Base-by-base conservation (phyloP, 768 basidiomycete species). In the Collybia mongolica region DNA sequence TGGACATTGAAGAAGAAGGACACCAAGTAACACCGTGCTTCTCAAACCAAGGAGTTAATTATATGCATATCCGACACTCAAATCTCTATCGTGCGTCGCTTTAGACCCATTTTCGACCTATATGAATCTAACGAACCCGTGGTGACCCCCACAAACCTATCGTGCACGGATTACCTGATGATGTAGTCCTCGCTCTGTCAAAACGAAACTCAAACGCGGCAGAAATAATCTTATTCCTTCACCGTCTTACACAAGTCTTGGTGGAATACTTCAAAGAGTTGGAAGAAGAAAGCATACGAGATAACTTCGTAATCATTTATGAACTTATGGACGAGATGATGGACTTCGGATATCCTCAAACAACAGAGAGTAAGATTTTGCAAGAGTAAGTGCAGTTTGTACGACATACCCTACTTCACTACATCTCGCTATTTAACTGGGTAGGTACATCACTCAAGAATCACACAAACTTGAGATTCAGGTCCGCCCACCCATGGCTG, bases 261-360 rank as follows among this genome's bases (percentile, higher is more conserved):
- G 81, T 96, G 46, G 97, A 98, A 65, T 99, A 99, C 77, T 99
- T 99, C 79, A 99, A 98, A 67, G 97, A 45, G 66, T 85, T 98
- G 35, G 97, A 99, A 66, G 97, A 98, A 64, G 97, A 99, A 74
- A 95, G 93, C 42, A 98, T 99, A 64, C 80, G 97, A 6, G 97
- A 99, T 70, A 99, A 99, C 64, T 99, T 99, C 64, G 97, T 99
- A 36, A 97, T 99, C 65, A 97, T 99, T 44, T 99, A 97, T 68
- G 96, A 98, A 66, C 82, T 98, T 47, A 81, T 99, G 75, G 96
- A 98, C 62, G 97, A 99, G 76, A 98, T 98, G 93, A 98, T 98
- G 94, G 97, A 99, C 74, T 99, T 97, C 70, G 97, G 97, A 6
- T 98, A 88, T 65, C 96, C 97, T 0, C 97, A 98, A 69, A 99